Base-by-base conservation (phyloP, 2,329 filamentous ascomycete species). In the Microdochium trichocladiopsis region DNA sequence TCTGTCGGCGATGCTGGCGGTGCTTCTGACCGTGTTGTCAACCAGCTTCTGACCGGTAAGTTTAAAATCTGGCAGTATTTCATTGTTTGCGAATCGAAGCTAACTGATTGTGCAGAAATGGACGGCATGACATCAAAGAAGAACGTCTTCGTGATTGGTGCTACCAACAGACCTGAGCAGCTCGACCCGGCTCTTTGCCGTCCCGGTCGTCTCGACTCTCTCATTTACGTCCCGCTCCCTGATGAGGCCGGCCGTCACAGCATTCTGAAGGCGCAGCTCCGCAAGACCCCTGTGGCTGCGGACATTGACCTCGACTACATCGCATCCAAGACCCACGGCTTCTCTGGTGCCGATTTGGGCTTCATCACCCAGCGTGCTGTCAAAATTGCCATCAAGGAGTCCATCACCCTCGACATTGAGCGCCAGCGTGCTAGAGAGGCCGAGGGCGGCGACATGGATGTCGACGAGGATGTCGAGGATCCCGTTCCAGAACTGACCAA, bases 121-220 rank as follows among this genome's bases (percentile, higher is more conserved):
- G 93, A 97, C 62, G 93, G 93, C 65, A 97, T 97, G 93, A 97
- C 93, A 47, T 96, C 93, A 37, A 99, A 99, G 89, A 99, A 99
- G 88, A 99, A 99, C 71, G 94, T 99, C 59, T 99, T 99, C 75
- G 94, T 99, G 60, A 99, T 99, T 64, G 94, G 94, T 71, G 94
- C 94, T 47, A 99, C 94, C 73, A 99, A 99, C 80, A 84, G 94
- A 78, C 94, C 94, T 45, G 94, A 99, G 78, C 94, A 97, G 78
- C 88, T 99, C 55, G 94, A 99, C 72, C 94, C 94, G 69, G 94
- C 94, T 62, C 83, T 99, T 63, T 96, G 93, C 83, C 92, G 94
- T 82, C 94, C 94, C 53, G 94, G 94, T 62, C 94, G 94, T 91
- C 88, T 99, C 49, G 94, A 99, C 72, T 97, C 93, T 36, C 85